Conservation (phyloP, 257 asterid species). For the Rauvolfia tetraphylla region DNA sequence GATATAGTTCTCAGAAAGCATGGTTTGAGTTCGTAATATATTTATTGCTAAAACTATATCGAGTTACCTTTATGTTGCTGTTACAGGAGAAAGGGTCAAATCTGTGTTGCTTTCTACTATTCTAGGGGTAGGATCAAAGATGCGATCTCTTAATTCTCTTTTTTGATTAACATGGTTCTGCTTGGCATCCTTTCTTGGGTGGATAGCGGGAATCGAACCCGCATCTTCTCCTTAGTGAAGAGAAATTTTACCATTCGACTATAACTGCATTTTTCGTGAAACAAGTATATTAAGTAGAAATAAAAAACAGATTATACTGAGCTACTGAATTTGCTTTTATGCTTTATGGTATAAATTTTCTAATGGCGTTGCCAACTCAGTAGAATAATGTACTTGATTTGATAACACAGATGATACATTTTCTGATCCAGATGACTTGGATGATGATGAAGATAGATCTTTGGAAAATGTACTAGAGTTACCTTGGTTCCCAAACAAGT, state of each 20-base stretch:
- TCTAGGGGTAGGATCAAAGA: neutral
- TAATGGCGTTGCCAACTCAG: neutral
- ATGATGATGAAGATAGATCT: neutral
- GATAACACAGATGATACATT: conserved; percentile 45
- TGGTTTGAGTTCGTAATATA: neutral
- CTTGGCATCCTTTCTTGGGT: too few relatives aligned
- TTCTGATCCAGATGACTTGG: conserved; percentile 25
- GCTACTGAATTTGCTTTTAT: neutral
- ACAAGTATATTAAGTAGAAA: neutral
- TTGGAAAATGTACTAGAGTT: conserved; percentile 20
- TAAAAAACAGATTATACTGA: neutral
- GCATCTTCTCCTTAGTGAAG: too few relatives aligned
- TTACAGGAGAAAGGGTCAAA: neutral
- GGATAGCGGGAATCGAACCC: too few relatives aligned
- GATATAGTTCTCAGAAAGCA: neutral
- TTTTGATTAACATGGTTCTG: too few relatives aligned
- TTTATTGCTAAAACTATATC: neutral
- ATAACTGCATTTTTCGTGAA: too few relatives aligned
- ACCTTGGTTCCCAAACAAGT: conserved; percentile 40
- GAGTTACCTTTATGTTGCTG: neutral
- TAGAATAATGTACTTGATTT: conserved; percentile 19
- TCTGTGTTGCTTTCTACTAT: neutral
- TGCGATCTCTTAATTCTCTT: too few relatives aligned
- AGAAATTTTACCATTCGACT: too few relatives aligned
- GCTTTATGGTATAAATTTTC: neutral